Conservation (phyloP, 176 grass and related monocot species). For the Cenchrus purpureus region DNA sequence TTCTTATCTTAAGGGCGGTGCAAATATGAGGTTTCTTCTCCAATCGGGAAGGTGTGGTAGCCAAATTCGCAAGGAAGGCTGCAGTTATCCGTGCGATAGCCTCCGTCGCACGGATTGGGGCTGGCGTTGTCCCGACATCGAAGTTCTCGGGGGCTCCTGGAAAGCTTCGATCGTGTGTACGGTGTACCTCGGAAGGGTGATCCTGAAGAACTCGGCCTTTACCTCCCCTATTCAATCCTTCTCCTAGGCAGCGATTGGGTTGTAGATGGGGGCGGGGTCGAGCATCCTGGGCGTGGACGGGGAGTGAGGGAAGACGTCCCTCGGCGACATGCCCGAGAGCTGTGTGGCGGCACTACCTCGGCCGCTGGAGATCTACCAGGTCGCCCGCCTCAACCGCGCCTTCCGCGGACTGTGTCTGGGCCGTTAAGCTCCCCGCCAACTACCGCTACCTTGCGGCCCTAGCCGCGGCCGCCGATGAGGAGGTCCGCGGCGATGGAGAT, state of each 20-base stretch:
- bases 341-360: conserved; percentile 77
- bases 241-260: conserved; percentile 13
- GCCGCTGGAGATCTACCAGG: conserved; percentile 89
- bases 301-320: conserved; percentile 56
- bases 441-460: conserved; percentile 71
- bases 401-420: conserved; percentile 85
- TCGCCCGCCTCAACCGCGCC: conserved; percentile 66
- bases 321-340: conserved; percentile 97
- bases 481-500: conserved; percentile 32
- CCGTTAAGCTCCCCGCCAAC: conserved; percentile 75
- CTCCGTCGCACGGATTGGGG: background rate
- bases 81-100: conserved; percentile 9
- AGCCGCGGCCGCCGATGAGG: conserved; percentile 53
- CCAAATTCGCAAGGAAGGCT: conserved; percentile 18
- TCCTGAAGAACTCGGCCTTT: conserved; percentile 18
- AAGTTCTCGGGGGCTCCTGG: background rate
- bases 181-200: background rate
- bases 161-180: conserved; percentile 12
- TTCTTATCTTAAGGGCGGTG: conserved; percentile 27
- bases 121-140: background rate
- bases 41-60: background rate
- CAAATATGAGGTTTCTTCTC: conserved; percentile 33
- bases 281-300: conserved; percentile 64
- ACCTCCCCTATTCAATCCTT: background rate
- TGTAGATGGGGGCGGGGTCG: conserved; percentile 77